Base-by-base conservation (phyloP, 2,329 filamentous ascomycete species). In the Raffaelea albimanens region DNA sequence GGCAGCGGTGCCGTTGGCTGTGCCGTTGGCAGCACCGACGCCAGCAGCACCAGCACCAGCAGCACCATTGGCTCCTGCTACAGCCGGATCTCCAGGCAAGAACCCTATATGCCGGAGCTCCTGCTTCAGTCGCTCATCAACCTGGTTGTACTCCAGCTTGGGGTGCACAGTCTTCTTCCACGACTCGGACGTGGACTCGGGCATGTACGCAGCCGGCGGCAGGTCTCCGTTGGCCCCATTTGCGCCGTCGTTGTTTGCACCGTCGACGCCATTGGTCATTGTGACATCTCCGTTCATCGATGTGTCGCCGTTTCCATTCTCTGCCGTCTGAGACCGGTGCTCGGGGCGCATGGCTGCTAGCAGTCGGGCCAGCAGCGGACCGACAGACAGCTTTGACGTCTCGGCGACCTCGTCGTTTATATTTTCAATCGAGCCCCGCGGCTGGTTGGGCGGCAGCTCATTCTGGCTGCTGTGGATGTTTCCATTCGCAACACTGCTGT, bases 31-130 rank as follows among this genome's bases (percentile, higher is more conserved):
- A 3, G 13, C 22, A 5, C 44, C 25, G 45, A 25, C n/a, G 22
- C 40, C 45, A 4, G 40, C 49, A 25, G 42, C 42, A 18, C 49
- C 52, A 9, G 23, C 48, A 41, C 43, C 36, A 44, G 22, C 22
- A 16, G 13, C 18, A 16, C 14, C 34, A 7, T 16, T 16, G 5
- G 34, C 34, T 16, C 34, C 46, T 13, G 19, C 46, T 13, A 40
- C 46, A 7, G 44, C 49, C 13, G 55, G 50, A 14, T 59, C 58
- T 3, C 56, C 57, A 8, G 85, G 80, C 16, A 97, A 72, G 57
- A 98, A 86, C 11, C 93, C 93, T 51, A 95, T 87, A 64, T 95
- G 87, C 14, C 85, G 82, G 18, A 98, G 76, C 61, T 98, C 93
- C 58, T 89, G 85, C 66, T 95, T 87, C 45, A 95, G 78, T 42